Evolutionary conservation across 1,284 basidiomycete species (phyloP).

Genomic region (Rhizoctonia solani): DNA sequence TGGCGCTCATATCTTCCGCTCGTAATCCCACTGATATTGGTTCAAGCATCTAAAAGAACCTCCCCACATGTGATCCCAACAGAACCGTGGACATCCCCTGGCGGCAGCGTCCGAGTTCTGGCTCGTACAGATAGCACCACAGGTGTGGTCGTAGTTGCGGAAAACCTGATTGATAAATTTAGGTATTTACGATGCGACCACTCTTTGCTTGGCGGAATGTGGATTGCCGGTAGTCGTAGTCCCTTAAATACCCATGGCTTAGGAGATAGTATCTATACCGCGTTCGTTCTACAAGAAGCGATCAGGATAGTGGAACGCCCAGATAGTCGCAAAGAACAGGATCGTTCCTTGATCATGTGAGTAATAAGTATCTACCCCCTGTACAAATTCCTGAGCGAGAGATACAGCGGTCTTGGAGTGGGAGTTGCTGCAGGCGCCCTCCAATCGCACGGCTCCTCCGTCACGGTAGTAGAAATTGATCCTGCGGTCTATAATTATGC

Average conservation of each 20-base stretch:
- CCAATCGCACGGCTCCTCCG: slow-evolving; percentile 64
- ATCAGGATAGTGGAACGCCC: slow-evolving; percentile 63
- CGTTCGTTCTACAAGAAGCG: slow-evolving; percentile 86
- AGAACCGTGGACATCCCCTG: slow-evolving; percentile 56
- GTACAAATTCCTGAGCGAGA: not conserved
- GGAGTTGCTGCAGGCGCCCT: slow-evolving; percentile 80
- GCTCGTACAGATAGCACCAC: slow-evolving; percentile 73
- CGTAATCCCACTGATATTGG: slow-evolving; percentile 47
- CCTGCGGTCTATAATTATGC: slow-evolving; percentile 85
- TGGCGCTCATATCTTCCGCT: slow-evolving; percentile 47
- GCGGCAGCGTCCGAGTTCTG: slow-evolving; percentile 65
- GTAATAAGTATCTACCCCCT: slow-evolving; percentile 42
- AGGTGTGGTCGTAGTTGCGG: slow-evolving; percentile 78
- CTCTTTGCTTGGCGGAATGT: slow-evolving; percentile 85
- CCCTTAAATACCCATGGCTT: slow-evolving; percentile 56
- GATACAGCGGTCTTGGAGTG: slow-evolving; percentile 75
- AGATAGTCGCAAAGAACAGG: slow-evolving; percentile 47
- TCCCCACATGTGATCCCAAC: slow-evolving; percentile 59
- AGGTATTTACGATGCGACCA: slow-evolving; percentile 86
- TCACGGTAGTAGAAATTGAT: slow-evolving; percentile 84
- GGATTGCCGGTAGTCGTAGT: slow-evolving; percentile 63
- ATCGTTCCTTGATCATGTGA: slow-evolving; percentile 69
- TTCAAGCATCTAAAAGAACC: slow-evolving; percentile 55
- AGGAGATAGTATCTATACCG: slow-evolving; percentile 79
- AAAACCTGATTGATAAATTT: slow-evolving; percentile 62